Conservation (phyloP, 2,329 filamentous ascomycete genomes). For the Beauveria varroae region DNA sequence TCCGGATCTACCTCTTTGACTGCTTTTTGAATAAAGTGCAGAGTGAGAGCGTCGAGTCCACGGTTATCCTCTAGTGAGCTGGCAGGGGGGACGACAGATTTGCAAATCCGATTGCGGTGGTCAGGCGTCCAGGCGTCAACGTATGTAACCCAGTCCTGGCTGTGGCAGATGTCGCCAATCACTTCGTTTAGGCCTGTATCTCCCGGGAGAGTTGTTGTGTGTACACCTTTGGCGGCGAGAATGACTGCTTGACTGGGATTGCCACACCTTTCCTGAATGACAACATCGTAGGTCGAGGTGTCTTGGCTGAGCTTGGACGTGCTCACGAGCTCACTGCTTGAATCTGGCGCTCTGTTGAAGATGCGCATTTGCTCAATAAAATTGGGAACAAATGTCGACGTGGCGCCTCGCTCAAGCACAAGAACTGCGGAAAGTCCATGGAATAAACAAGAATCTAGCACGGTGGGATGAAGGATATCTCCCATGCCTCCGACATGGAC, state of each 20-base stretch:
- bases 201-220: background rate
- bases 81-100: background rate
- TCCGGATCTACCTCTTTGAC: constrained; percentile 5
- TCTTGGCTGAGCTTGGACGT: background rate
- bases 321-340: background rate
- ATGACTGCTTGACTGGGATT: background rate
- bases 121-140: background rate
- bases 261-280: background rate
- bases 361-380: background rate
- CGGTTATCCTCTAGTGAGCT: background rate
- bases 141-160: background rate
- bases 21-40: background rate
- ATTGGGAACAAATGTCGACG: background rate
- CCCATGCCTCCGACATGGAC: background rate
- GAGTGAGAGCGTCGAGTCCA: background rate
- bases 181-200: background rate
- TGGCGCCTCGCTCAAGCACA: background rate
- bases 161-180: background rate
- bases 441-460: background rate
- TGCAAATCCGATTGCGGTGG: background rate
- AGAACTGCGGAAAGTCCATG: background rate
- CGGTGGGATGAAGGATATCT: background rate
- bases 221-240: background rate
- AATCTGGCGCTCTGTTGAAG: background rate
- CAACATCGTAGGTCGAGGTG: background rate